A percentile compares a stretch with the other conserved stretches of the same genome.
Evolutionary conservation across 345 rosid species (phyloP).

Genomic region (Salix arbutifolia): DNA sequence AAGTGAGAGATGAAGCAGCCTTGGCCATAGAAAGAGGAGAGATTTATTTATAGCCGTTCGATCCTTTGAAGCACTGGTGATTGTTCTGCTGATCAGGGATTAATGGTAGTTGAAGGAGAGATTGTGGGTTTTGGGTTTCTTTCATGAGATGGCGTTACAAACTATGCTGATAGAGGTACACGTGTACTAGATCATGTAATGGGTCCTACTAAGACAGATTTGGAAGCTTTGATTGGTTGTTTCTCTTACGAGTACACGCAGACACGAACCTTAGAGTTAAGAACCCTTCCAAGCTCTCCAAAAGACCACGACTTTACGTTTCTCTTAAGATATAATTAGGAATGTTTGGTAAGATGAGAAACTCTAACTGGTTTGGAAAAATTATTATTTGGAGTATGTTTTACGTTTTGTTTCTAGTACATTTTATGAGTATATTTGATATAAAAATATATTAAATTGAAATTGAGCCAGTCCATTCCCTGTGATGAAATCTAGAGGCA

Average conservation of each 20-base stretch:
- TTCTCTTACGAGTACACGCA: background rate
- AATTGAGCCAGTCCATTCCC: no score
- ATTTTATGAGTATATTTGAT: no score
- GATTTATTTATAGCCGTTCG: background rate
- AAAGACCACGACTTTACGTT: no score
- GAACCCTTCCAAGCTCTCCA: no score
- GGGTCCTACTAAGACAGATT: background rate
- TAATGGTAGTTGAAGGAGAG: background rate
- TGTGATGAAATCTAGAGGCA: no score
- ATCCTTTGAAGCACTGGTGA: background rate
- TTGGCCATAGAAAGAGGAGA: background rate
- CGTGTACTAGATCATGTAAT: background rate
- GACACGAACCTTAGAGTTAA: no score
- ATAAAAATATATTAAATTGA: no score
- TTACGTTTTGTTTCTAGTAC: no score
- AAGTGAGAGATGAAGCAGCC: slow-evolving; percentile 1
- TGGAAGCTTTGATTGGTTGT: background rate
- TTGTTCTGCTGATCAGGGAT: background rate
- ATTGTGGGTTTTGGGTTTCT: background rate
- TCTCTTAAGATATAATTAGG: no score
- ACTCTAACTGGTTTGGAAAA: no score
- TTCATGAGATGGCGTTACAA: background rate
- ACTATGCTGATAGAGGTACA: background rate
- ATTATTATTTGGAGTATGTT: no score
- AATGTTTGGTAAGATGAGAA: no score